Evolutionary conservation across 2,329 filamentous ascomycete species (phyloP).

Genomic region (Leptodontidium sp.): DNA sequence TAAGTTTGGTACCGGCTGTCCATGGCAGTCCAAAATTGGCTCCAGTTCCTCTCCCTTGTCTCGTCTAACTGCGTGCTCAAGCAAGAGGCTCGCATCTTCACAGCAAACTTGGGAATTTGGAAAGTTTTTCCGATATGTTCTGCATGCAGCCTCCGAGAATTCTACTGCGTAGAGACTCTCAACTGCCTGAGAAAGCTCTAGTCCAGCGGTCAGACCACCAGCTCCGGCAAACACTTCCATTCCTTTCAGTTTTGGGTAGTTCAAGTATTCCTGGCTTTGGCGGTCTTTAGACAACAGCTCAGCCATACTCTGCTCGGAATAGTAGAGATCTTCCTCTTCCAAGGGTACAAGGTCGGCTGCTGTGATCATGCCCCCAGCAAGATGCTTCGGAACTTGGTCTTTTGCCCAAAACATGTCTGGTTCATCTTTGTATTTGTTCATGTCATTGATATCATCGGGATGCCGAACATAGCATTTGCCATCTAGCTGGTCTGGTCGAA

Average conservation of each 20-base stretch:
- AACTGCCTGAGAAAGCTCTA: constrained; percentile 8
- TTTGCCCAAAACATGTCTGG: constrained; percentile 36
- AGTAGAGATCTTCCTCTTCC: not conserved
- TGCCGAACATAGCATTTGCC: constrained; percentile 35
- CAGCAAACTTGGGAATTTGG: not conserved
- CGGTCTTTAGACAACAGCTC: not conserved
- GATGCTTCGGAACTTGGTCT: constrained; percentile 7
- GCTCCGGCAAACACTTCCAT: constrained; percentile 22
- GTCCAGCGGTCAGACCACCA: constrained; percentile 26
- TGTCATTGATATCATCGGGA: constrained; percentile 27
- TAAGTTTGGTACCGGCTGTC: constrained; percentile 19
- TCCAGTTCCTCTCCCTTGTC: constrained; percentile 15
- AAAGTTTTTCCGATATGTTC: constrained; percentile 4
- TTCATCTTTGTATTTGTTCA: constrained; percentile 33
- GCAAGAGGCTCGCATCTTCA: constrained; percentile 18
- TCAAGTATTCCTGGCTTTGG: not conserved
- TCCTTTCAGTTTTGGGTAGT: not conserved
- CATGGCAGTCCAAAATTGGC: not conserved
- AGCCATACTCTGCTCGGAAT: not conserved
- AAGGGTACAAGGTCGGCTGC: not conserved
- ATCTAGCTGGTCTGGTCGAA: constrained; percentile 21
- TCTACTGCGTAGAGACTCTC: constrained; percentile 1
- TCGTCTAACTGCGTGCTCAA: constrained; percentile 14
- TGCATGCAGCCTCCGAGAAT: constrained; percentile 16
- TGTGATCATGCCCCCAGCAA: not conserved